Percentiles rank a stretch among this genome's conserved stretches.
Evolutionary conservation across 208 protist genomes (phyloP).

Genomic region (Naegleria gruberi): DNA sequence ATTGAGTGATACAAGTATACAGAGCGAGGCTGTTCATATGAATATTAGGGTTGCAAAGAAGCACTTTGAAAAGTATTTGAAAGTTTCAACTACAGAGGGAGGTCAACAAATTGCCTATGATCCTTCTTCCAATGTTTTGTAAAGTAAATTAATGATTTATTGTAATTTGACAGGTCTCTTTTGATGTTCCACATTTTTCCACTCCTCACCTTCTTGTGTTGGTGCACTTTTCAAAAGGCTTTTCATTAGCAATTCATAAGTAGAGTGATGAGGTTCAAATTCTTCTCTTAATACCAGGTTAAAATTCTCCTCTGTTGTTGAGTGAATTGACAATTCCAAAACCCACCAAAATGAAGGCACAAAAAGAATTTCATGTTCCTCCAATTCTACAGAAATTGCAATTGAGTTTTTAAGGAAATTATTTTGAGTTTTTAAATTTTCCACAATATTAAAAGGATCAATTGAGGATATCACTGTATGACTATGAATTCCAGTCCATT

Average conservation of each 20-base stretch:
- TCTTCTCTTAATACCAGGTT: background rate
- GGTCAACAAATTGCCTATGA: background rate
- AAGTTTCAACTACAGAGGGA: background rate
- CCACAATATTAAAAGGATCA: background rate
- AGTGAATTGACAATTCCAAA: background rate
- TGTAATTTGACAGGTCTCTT: background rate
- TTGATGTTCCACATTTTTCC: background rate
- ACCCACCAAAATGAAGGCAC: background rate
- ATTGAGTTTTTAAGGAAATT: background rate
- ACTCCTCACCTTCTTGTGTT: background rate
- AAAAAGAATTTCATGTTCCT: background rate
- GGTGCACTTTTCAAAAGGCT: background rate
- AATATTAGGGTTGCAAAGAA: constrained; percentile 61
- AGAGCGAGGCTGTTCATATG: constrained; percentile 48
- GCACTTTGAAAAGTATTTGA: constrained; percentile 54
- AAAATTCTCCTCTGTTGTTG: background rate
- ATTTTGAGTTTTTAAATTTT: background rate
- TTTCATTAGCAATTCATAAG: background rate
- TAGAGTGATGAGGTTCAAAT: background rate
- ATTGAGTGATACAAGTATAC: constrained; percentile 57
- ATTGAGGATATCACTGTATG: background rate
- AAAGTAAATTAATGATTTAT: background rate
- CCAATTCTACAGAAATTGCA: background rate
- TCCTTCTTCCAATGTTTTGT: background rate
- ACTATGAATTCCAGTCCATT: background rate